phyloP scores from a whole-genome alignment of 2,329 filamentous ascomycete genomes.

The Arthrobotrys conoides region DNA sequence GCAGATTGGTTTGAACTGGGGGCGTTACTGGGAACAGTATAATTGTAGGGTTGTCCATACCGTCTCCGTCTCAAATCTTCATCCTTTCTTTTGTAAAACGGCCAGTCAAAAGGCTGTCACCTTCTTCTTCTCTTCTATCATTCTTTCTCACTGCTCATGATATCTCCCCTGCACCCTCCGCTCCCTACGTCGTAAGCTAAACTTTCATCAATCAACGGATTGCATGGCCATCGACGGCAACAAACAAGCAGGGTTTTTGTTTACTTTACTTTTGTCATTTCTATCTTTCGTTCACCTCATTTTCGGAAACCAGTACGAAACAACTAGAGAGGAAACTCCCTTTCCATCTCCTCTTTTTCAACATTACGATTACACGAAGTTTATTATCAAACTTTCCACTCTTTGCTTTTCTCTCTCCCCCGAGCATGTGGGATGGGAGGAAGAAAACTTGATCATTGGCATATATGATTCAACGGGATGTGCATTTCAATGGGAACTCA shows the following conservation, averaged over 20 bases:
- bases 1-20: conserved; percentile 17
- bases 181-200: conserved; percentile 62
- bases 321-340: conserved; percentile 16
- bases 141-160: conserved; percentile 24
- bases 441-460: conserved; percentile 22
- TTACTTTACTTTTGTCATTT: conserved; percentile 1
- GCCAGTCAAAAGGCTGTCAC: conserved; percentile 34
- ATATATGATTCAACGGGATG: conserved; percentile 44
- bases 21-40: conserved; percentile 60
- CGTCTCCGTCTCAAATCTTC: conserved; percentile 14
- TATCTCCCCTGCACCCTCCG: conserved; percentile 38
- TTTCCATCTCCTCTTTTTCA: conserved; percentile 18
- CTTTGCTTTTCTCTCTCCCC: conserved; percentile 19
- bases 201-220: conserved; percentile 62
- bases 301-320: conserved; percentile 24
- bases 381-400: conserved; percentile 60
- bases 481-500: conserved; percentile 56
- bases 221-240: conserved; percentile 56
- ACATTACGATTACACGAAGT: conserved; percentile 42
- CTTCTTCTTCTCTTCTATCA: conserved; percentile 38
- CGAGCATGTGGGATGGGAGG: background rate
- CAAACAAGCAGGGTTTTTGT: conserved; percentile 50
- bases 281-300: background rate
- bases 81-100: conserved; percentile 41
- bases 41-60: conserved; percentile 61